A percentile compares a stretch with the other conserved stretches of the same genome.
phyloP scores from a whole-genome alignment of 2,329 filamentous ascomycete species.

The Fusarium neocosmosporiellum region DNA sequence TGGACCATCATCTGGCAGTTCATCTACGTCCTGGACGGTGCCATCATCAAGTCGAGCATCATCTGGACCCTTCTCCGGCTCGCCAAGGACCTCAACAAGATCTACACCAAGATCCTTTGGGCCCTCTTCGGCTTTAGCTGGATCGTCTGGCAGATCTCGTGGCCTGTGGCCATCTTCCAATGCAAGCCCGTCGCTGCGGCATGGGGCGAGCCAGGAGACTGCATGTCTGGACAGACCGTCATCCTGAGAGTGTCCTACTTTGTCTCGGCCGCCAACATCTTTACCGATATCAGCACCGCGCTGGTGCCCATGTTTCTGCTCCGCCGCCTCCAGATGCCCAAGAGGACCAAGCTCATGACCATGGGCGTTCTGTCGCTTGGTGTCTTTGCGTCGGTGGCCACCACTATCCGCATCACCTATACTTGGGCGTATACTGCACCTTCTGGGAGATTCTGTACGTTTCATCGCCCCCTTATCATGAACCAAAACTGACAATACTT shows the following conservation, averaged over 20 bases:
- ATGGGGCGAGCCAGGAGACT: constrained; percentile 29
- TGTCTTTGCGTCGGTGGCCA: constrained; percentile 31
- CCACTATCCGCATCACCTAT: constrained; percentile 32
- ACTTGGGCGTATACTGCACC: constrained; percentile 28
- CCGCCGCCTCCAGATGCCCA: constrained; percentile 25
- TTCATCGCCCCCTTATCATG: too few relatives aligned
- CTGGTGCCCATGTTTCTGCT: constrained; percentile 25
- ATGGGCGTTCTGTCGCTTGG: constrained; percentile 26
- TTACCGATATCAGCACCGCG: constrained; percentile 23
- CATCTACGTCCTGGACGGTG: constrained; percentile 27
- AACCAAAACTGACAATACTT: background rate
- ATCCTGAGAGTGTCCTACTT: constrained; percentile 28
- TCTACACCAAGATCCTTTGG: constrained; percentile 9
- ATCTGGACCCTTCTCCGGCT: constrained; percentile 29
- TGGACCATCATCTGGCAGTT: constrained; percentile 35
- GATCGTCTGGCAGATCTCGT: constrained; percentile 32
- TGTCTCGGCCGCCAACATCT: constrained; percentile 31
- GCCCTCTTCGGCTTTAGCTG: constrained; percentile 23
- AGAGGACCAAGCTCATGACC: constrained; percentile 23
- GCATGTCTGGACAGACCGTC: constrained; percentile 20
- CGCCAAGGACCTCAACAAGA: constrained; percentile 21
- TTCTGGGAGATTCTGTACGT: constrained; percentile 4
- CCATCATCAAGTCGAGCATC: constrained; percentile 31
- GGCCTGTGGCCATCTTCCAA: constrained; percentile 36
- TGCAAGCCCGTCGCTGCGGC: constrained; percentile 35